A percentile compares a stretch with the other conserved stretches of the same genome.
Conservation (phyloP, 75 land plant genomes). For the Azolla pinnata region DNA sequence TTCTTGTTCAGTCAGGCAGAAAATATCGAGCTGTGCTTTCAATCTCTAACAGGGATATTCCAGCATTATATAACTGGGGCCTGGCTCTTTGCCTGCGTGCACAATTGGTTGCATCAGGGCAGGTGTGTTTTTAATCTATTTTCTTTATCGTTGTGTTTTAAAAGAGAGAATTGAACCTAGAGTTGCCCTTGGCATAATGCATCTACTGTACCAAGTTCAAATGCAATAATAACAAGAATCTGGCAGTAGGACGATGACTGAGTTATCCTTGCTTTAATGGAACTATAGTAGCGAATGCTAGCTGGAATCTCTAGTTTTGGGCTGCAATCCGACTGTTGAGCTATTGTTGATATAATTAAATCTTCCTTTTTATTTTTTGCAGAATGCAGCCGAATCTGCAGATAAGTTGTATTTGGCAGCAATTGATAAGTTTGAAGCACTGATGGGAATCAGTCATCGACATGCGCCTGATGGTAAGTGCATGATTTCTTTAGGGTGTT, state of each 20-base stretch:
- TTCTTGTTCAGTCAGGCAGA: conserved; percentile 81
- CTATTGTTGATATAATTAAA: too few relatives aligned
- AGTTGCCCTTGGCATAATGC: too few relatives aligned
- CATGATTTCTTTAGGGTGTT: too few relatives aligned
- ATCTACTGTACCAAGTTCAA: too few relatives aligned
- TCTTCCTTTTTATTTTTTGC: too few relatives aligned
- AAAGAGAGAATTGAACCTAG: too few relatives aligned
- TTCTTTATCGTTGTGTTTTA: neutral
- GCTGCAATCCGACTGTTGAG: too few relatives aligned
- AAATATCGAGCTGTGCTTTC: conserved; percentile 66
- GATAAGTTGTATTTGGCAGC: conserved; percentile 89
- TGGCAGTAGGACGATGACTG: too few relatives aligned
- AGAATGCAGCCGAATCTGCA: conserved; percentile 77
- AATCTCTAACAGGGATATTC: conserved; percentile 57
- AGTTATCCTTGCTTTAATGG: too few relatives aligned
- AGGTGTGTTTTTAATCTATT: conserved; percentile 24
- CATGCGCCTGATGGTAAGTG: conserved; percentile 75
- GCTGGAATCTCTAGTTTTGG: too few relatives aligned
- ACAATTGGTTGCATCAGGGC: conserved; percentile 68
- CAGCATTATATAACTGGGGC: conserved; percentile 93
- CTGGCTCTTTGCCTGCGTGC: conserved; percentile 81
- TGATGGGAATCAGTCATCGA: conserved; percentile 53
- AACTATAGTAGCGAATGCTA: too few relatives aligned
- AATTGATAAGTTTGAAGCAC: conserved; percentile 91
- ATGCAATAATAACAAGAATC: too few relatives aligned